phyloP scores from a whole-genome alignment of 1,284 basidiomycete genomes.

The Tylopilus sp. region DNA sequence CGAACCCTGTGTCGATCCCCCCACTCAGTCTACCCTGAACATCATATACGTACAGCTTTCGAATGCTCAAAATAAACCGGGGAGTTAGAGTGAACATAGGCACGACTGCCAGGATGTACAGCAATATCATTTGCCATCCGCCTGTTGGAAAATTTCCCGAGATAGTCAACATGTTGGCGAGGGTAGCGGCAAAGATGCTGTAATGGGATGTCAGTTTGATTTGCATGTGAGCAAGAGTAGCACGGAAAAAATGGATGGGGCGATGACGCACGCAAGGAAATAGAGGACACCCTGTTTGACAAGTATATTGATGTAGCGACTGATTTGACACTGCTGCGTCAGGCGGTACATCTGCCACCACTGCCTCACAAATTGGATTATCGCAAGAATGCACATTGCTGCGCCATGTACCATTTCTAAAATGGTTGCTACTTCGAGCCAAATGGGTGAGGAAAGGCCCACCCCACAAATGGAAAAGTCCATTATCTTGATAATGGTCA shows the following conservation, averaged over 20 bases:
- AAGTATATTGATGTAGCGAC: constrained; percentile 9
- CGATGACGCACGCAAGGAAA: constrained; percentile 8
- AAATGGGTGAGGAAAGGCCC: not conserved
- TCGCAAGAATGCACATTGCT: constrained; percentile 7
- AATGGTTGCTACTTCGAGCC: not conserved
- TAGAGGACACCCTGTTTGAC: constrained; percentile 13
- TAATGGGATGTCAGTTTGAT: no score
- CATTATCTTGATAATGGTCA: not conserved
- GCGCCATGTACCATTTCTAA: not conserved
- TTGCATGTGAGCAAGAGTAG: no score
- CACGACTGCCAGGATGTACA: not conserved
- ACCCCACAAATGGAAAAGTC: not conserved
- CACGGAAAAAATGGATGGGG: no score
- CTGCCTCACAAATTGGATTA: constrained; percentile 4
- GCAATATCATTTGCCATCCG: not conserved
- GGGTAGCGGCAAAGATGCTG: no score
- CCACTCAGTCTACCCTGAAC: no score
- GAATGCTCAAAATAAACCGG: no score
- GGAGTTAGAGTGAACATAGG: constrained; percentile 5
- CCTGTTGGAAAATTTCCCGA: not conserved
- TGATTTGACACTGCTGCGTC: constrained; percentile 11
- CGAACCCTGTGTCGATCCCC: constrained; percentile 9
- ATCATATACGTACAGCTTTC: no score
- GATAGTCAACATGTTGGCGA: no score
- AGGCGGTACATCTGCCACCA: constrained; percentile 4